A percentile compares a stretch with the other conserved stretches of the same genome.
Evolutionary conservation across 176 grass and related monocot species (phyloP).

Genomic region (Stipa capillata): DNA sequence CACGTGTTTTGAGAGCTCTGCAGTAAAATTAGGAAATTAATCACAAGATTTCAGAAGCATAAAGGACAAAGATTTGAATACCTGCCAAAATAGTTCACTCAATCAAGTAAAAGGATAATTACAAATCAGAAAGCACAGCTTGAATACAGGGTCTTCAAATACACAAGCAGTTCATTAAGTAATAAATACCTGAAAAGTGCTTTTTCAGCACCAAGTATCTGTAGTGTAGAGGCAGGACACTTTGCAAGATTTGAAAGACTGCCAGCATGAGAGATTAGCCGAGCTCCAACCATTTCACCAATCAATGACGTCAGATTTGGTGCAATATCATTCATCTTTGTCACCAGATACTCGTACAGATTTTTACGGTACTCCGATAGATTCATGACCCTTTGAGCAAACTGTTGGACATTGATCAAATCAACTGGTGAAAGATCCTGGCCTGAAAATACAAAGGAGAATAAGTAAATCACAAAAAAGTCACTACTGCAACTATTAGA

Average conservation of each 20-base stretch:
- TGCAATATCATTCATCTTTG: constrained; percentile 96
- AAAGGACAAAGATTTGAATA: not conserved
- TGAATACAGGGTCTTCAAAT: not conserved
- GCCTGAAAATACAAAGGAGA: constrained; percentile 19
- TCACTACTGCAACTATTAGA: not conserved
- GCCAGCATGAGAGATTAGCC: constrained; percentile 91
- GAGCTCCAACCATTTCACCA: constrained; percentile 88
- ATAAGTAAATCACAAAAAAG: not conserved
- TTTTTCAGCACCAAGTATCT: constrained; percentile 98
- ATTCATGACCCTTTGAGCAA: constrained; percentile 86
- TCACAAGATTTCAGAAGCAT: not conserved
- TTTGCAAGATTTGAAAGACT: constrained; percentile 99
- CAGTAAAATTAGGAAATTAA: not conserved
- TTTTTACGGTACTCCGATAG: constrained; percentile 88
- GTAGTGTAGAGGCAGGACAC: constrained; percentile 80
- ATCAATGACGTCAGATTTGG: constrained; percentile 85
- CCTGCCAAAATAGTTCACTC: not conserved
- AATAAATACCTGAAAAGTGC: constrained; percentile 79
- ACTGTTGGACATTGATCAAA: constrained; percentile 88
- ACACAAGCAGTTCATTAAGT: not conserved
- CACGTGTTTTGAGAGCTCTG: constrained; percentile 82
- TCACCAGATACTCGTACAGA: constrained; percentile 94
- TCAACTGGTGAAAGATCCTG: constrained; percentile 87
- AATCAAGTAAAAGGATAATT: not conserved
- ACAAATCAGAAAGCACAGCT: not conserved